Conservation (phyloP, 352 stramenopile species). For the Globisporangium megalacanthum region DNA sequence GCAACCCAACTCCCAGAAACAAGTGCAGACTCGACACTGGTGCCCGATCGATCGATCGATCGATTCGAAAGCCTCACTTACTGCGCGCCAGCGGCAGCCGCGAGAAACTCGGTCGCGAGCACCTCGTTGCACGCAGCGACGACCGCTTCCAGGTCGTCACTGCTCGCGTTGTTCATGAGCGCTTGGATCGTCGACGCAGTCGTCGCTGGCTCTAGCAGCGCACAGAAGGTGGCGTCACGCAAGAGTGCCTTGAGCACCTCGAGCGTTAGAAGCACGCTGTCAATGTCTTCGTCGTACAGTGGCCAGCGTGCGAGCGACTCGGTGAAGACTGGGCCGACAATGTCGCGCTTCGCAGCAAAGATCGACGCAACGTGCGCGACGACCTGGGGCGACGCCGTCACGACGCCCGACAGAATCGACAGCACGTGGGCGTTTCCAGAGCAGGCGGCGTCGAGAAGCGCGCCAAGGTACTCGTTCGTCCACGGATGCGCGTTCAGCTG, state of each 20-base stretch:
- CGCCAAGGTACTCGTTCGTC: constrained; percentile 36
- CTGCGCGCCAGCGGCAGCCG: neutral
- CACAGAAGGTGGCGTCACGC: constrained; percentile 23
- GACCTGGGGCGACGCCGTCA: constrained; percentile 25
- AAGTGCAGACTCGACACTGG: neutral
- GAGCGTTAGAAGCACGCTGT: constrained; percentile 46
- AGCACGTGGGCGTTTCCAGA: constrained; percentile 45
- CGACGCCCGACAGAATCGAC: constrained; percentile 33
- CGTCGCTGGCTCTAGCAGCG: constrained; percentile 30
- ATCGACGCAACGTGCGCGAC: constrained; percentile 31
- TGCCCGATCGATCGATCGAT: too few relatives aligned
- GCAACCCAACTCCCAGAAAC: neutral
- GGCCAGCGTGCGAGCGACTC: constrained; percentile 47
- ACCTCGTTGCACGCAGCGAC: constrained; percentile 30
- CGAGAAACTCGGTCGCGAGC: constrained; percentile 12
- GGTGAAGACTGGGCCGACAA: constrained; percentile 35
- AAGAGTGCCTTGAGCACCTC: constrained; percentile 37
- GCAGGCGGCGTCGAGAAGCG: constrained; percentile 41
- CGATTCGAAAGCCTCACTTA: neutral
- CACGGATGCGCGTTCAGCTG: constrained; percentile 36
- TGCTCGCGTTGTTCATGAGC: constrained; percentile 36
- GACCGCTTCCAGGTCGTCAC: constrained; percentile 40
- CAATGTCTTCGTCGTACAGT: constrained; percentile 60
- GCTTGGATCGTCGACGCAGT: constrained; percentile 45
- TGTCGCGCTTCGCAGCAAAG: constrained; percentile 29